These are phyloP conservation scores for Fusarium nisikadoi DNA, from an alignment of 2,329 filamentous ascomycete genomes.

Conservation along the genomic window DNA sequence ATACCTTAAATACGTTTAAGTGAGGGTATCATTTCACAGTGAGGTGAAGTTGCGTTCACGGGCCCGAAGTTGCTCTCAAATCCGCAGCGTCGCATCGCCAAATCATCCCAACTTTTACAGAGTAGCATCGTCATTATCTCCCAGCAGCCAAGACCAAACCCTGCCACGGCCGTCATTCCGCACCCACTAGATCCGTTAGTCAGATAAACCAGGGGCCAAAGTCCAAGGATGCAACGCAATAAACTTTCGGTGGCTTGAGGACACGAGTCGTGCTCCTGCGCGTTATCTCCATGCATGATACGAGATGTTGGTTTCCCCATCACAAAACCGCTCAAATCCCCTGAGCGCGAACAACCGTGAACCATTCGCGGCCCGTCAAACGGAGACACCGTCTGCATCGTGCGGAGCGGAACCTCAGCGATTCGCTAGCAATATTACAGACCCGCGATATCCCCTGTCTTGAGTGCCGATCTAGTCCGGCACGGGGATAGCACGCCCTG, in stretches of 20 bases:
- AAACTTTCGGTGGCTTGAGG: neutral
- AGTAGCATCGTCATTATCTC: neutral
- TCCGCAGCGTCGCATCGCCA: neutral
- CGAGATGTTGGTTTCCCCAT: neutral
- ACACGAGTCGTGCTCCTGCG: neutral
- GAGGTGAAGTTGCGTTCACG: neutral
- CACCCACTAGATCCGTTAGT: neutral
- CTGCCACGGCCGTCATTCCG: neutral
- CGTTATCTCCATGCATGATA: neutral
- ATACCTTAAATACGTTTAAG: rapidly evolving
- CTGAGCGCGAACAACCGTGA: neutral
- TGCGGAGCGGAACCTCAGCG: neutral
- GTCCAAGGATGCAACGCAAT: neutral
- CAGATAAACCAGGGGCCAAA: neutral
- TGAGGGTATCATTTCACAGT: neutral
- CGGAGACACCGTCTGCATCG: conserved; percentile 6
- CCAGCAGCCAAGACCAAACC: neutral
- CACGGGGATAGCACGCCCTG: conserved; percentile 5
- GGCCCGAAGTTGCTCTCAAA: neutral
- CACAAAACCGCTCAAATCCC: neutral
- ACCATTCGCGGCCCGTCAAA: neutral
- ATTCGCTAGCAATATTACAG: neutral
- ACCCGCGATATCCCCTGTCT: neutral
- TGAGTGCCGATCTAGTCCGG: neutral
- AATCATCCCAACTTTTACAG: neutral